Conservation (phyloP, 768 basidiomycete species). For the Coprinopsis cinerea region DNA sequence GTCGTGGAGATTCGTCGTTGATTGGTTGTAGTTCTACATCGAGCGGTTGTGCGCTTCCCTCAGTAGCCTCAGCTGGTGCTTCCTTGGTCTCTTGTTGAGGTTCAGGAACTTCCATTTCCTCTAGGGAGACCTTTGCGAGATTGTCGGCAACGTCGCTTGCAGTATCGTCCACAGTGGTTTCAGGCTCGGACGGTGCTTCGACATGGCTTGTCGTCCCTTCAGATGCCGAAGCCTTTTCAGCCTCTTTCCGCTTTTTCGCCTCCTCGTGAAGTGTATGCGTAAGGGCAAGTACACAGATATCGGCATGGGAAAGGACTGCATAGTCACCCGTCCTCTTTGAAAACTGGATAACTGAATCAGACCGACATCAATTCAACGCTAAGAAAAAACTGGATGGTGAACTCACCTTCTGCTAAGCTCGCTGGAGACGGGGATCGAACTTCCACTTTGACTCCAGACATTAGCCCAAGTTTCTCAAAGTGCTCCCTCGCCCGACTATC, state of each 20-base stretch:
- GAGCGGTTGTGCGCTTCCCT: constrained; percentile 15
- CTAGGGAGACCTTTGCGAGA: no score
- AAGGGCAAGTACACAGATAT: constrained; percentile 86
- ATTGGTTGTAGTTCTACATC: constrained; percentile 11
- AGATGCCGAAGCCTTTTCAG: constrained; percentile 22
- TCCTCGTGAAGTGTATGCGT: constrained; percentile 71
- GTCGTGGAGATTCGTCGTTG: constrained; percentile 6
- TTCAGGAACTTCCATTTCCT: not conserved
- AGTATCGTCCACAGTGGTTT: constrained; percentile 14
- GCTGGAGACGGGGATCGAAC: constrained; percentile 65
- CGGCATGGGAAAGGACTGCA: constrained; percentile 82
- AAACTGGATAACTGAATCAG: constrained; percentile 70
- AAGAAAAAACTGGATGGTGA: not conserved
- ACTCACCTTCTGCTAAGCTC: constrained; percentile 59
- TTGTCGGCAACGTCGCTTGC: constrained; percentile 14
- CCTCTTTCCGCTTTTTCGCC: constrained; percentile 33
- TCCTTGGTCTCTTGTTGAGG: constrained; percentile 1
- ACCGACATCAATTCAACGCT: not conserved
- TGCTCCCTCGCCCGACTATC: constrained; percentile 86
- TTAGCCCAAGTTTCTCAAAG: constrained; percentile 70
- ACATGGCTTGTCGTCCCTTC: constrained; percentile 2
- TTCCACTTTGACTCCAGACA: constrained; percentile 69
- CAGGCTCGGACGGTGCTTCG: not conserved
- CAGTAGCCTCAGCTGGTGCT: constrained; percentile 11
- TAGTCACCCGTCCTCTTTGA: constrained; percentile 98